Evolutionary conservation across 208 protist genomes (phyloP), one percentile per base, ranked within the genome.

Genomic region (Wallacemonas collosoma): DNA sequence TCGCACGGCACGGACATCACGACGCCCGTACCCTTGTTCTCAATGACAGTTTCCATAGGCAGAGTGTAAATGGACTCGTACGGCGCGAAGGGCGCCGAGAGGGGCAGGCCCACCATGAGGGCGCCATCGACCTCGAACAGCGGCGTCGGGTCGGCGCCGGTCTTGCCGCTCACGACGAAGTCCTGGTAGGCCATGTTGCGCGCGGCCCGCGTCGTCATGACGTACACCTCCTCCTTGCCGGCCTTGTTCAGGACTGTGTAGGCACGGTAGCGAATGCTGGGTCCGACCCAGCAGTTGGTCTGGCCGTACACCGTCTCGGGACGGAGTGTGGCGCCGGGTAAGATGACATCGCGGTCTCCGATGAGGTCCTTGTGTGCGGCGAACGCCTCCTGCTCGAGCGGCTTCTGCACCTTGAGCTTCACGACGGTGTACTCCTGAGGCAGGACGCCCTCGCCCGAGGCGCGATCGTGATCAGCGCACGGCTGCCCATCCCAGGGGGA

Each of bases 241-340:
- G 36, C 58, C 4, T 15, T 57, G 74, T 96, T 96, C 26, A 80
- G 63, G 56, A 99, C 86, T 44, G 90, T 74, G 77, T 97, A 99
- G 12, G 93, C 97, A 61, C 93, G 94, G 91, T 99, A 99, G 35
- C 87, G 79, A 44, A 98, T 93, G 48, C 91, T 91, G 47, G 98
- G 98, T 26, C 96, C 87, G 14, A 99, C 85, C 98, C 98, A 99
- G 90, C 98, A 99, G 86, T 99, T 99, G 53, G 99, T 99, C 85
- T 99, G 99, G 11, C 93, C 94, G 78, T 95, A 95, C 93, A 99
- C 99, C 40, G 99, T 99, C 88, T 99, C 99, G 38, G 99, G 97
- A 40, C 99, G 90, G 2, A 99, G 92, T n/a, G 99, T 99, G 8
- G 98, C 99, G 39, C 98, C 94, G 6, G 98, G 93, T 6, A 99